These are phyloP conservation scores for Mercurialis annua DNA, from an alignment of 345 rosid species.

Conservation along the genomic window DNA sequence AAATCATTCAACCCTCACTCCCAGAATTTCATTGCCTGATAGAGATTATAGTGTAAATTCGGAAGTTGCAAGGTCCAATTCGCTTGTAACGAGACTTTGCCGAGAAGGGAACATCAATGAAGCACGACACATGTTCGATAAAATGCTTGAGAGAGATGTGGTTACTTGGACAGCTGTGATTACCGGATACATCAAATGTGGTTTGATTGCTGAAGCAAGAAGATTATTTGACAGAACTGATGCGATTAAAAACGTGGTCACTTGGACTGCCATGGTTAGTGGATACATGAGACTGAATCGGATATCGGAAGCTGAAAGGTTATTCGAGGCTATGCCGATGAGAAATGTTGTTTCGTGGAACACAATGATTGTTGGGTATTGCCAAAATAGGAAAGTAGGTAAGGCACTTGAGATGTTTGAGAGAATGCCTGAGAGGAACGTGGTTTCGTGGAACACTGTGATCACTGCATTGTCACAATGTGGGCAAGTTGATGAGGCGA, in stretches of 20 bases:
- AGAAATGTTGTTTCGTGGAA: conserved; percentile 76
- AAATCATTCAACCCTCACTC: conserved; percentile 5
- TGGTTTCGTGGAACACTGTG: conserved; percentile 61
- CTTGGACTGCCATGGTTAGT: conserved; percentile 71
- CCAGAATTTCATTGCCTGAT: conserved; percentile 18
- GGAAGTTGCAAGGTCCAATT: conserved; percentile 39
- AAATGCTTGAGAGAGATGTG: conserved; percentile 54
- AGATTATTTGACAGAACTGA: conserved; percentile 50
- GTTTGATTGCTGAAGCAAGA: conserved; percentile 58
- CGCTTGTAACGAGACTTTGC: conserved; percentile 41
- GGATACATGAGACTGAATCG: conserved; percentile 51
- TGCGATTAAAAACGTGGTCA: conserved; percentile 60
- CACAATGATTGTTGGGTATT: conserved; percentile 68
- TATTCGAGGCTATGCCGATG: conserved; percentile 56
- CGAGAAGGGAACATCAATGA: conserved; percentile 47
- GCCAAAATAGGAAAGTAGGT: conserved; percentile 38
- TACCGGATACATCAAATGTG: conserved; percentile 53
- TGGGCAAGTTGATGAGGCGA: conserved; percentile 63
- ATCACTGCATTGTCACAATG: conserved; percentile 43
- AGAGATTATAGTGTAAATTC: conserved; percentile 30
- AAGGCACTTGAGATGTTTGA: conserved; percentile 47
- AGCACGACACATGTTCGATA: conserved; percentile 65
- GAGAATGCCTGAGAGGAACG: conserved; percentile 60
- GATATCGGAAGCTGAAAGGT: conserved; percentile 51
- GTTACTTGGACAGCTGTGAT: conserved; percentile 63